A percentile compares a stretch with the other conserved stretches of the same genome.
Conservation (phyloP, 2,329 filamentous ascomycete genomes). For the Colletotrichum liriopes region DNA sequence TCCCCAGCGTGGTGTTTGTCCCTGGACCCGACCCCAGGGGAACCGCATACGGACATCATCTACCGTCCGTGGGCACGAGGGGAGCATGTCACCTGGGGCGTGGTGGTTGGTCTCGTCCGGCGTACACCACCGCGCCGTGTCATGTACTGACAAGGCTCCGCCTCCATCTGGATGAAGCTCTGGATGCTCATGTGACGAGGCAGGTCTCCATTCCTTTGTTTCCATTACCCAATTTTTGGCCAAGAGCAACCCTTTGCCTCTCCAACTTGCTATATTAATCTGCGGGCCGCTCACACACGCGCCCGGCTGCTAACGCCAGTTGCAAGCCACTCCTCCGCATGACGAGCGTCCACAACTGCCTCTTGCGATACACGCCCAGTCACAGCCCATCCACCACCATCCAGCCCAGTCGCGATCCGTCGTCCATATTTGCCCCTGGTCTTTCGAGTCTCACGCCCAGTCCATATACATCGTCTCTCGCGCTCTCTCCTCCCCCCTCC, state of each 20-base stretch:
- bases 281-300: constrained; percentile 42
- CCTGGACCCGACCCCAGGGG: constrained; percentile 9
- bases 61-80: constrained; percentile 31
- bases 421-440: constrained; percentile 28
- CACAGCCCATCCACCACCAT: not conserved
- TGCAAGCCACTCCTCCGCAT: constrained; percentile 28
- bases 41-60: constrained; percentile 12
- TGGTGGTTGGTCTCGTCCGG: constrained; percentile 3
- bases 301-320: constrained; percentile 22
- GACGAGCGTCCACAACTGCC: constrained; percentile 23
- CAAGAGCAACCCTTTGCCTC: constrained; percentile 43
- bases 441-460: constrained; percentile 8
- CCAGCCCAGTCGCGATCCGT: constrained; percentile 18
- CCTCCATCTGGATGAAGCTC: constrained; percentile 42
- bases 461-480: constrained; percentile 10
- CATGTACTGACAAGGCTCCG: constrained; percentile 39
- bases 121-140: constrained; percentile 24
- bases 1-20: constrained; percentile 5
- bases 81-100: constrained; percentile 37
- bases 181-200: constrained; percentile 54
- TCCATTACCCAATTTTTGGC: constrained; percentile 64
- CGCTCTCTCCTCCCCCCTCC: not conserved
- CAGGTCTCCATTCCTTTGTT: constrained; percentile 60
- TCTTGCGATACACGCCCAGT: constrained; percentile 28
- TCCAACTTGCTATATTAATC: constrained; percentile 42